A percentile compares a stretch with the other conserved stretches of the same genome.
These are phyloP conservation scores for Prunella vulgaris DNA, from an alignment of 257 asterid species.

Conservation along the genomic window DNA sequence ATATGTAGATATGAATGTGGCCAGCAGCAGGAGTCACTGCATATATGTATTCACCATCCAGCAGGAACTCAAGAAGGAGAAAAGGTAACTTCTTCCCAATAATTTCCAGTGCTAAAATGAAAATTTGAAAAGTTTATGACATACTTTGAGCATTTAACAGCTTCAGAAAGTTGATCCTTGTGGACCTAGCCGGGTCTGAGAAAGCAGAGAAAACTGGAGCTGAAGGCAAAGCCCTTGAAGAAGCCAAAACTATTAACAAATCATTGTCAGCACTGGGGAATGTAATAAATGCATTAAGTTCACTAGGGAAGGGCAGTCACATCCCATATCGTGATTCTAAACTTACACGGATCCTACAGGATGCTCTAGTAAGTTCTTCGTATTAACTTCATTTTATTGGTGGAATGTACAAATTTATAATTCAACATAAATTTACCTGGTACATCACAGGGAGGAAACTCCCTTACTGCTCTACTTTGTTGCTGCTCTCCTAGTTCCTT, in stretches of 20 bases:
- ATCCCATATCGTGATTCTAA: slow-evolving; percentile 86
- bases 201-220: slow-evolving; percentile 90
- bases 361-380: slow-evolving; percentile 61
- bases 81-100: slow-evolving; percentile 35
- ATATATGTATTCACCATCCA: slow-evolving; percentile 53
- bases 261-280: slow-evolving; percentile 87
- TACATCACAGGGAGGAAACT: slow-evolving; percentile 63
- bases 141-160: slow-evolving; percentile 33
- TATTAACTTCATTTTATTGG: slow-evolving; percentile 10
- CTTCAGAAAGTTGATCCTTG: slow-evolving; percentile 71
- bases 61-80: slow-evolving; percentile 52
- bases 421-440: slow-evolving; percentile 23
- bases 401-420: not conserved
- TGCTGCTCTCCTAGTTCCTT: slow-evolving; percentile 91
- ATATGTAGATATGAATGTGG: slow-evolving; percentile 66
- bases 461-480: slow-evolving; percentile 75
- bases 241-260: slow-evolving; percentile 85
- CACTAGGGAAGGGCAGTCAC: slow-evolving; percentile 55
- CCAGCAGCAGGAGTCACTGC: slow-evolving; percentile 91
- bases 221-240: slow-evolving; percentile 85
- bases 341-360: slow-evolving; percentile 83
- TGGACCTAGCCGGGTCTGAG: slow-evolving; percentile 93
- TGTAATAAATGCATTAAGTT: slow-evolving; percentile 77
- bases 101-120: not conserved
- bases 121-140: slow-evolving; percentile 1